Conservation (phyloP, 176 grass and related monocot species). For the Panicum miliaceum region DNA sequence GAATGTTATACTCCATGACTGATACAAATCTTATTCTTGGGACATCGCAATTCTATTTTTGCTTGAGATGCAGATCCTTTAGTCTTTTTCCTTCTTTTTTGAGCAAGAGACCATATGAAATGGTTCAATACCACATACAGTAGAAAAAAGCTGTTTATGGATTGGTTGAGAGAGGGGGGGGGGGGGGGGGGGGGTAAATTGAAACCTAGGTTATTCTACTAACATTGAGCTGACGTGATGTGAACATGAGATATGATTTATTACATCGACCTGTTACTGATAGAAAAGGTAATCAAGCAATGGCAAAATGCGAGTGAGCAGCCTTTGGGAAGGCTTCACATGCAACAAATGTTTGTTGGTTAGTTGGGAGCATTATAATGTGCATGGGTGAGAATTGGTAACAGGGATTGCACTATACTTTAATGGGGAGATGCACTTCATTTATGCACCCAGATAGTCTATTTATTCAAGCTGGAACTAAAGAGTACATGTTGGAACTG, state of each 20-base stretch:
- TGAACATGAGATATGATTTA: conserved; percentile 1
- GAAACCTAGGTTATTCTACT: background rate
- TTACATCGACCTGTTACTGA: background rate
- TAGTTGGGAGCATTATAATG: background rate
- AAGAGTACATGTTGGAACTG: background rate
- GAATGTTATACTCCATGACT: conserved; percentile 14
- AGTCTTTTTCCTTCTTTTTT: background rate
- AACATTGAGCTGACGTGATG: background rate
- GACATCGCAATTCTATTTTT: background rate
- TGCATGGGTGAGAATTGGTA: background rate
- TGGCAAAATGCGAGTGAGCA: background rate
- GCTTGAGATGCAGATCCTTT: background rate
- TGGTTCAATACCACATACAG: background rate
- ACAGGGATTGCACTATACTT: background rate
- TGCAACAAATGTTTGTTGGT: background rate
- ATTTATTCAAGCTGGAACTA: background rate
- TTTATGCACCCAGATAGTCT: background rate
- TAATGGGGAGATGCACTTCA: background rate
- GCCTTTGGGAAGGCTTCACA: background rate
- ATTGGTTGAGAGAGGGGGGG: background rate
- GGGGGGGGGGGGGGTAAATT: background rate
- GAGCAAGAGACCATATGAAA: background rate
- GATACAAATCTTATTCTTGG: conserved; percentile 31
- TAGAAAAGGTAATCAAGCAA: background rate
- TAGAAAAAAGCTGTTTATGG: background rate